Conservation (phyloP, 768 basidiomycete genomes). For the Leccinellum albellum region DNA sequence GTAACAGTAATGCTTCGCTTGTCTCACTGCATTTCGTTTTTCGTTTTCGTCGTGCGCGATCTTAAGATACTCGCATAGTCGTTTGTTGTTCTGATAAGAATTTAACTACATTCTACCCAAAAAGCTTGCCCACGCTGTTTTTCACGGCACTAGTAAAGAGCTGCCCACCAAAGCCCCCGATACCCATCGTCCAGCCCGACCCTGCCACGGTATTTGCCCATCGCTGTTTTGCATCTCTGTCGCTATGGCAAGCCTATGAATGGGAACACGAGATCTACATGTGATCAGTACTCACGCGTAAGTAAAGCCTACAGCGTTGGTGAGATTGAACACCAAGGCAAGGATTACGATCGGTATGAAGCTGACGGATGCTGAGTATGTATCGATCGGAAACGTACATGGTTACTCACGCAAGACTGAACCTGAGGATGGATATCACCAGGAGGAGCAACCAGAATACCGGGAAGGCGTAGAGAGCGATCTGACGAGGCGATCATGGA, state of each 20-base stretch:
- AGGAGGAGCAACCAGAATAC: conserved; percentile 83
- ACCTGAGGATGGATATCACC: conserved; percentile 84
- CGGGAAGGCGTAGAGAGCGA: conserved; percentile 87
- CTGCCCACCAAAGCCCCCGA: conserved; percentile 83
- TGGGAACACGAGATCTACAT: background rate
- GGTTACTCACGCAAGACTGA: conserved; percentile 76
- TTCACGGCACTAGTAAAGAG: conserved; percentile 79
- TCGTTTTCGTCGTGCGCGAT: conserved; percentile 1
- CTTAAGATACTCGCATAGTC: conserved; percentile 10
- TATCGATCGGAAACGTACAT: conserved; percentile 1
- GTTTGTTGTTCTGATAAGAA: conserved; percentile 8
- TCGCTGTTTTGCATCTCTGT: conserved; percentile 88
- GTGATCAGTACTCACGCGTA: conserved; percentile 63
- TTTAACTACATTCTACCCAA: conserved; percentile 40
- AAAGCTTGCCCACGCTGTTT: conserved; percentile 74
- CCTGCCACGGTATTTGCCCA: conserved; percentile 79
- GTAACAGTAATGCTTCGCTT: conserved; percentile 29
- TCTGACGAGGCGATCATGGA: conserved; percentile 40
- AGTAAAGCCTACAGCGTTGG: conserved; percentile 95
- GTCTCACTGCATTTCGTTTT: background rate
- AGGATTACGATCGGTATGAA: conserved; percentile 94
- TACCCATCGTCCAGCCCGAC: conserved; percentile 65
- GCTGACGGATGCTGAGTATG: conserved; percentile 38
- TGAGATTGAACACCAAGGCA: conserved; percentile 93
- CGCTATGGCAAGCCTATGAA: conserved; percentile 40